Base-by-base conservation (phyloP, 345 rosid genomes). In the Gossypium mustelinum region DNA sequence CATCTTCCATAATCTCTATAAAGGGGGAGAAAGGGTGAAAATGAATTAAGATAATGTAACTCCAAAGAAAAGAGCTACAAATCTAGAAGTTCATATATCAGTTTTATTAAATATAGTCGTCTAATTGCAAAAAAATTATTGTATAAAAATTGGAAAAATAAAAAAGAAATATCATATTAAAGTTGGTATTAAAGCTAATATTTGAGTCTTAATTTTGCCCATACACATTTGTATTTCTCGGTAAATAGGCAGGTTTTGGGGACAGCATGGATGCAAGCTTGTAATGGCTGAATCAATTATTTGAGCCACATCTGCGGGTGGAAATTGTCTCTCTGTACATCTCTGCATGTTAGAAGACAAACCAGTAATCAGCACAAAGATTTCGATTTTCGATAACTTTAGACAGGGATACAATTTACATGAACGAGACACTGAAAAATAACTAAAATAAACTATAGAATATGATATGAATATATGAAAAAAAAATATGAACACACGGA, bases 161-260 rank as follows among this genome's bases (percentile, higher is more conserved):
- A 52, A 2, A 52, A 47, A 25, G 27, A 16, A n/a, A 16, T 16
- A 50, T 59, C 76, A 47, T 20, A 79, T 78, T 79, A 78, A 88
- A 25, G 91, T 86, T 9, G 98, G 99, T 75, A 96, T 87, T 3
- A 93, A 85, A 56, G 98, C 91, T 78, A 96, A 78, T 78, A 96
- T 92, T 81, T 93, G 99, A 24, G 91, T 93, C 88, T 93, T 93
- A 81, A 96, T 89, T 78, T 87, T 88, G 74, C 99, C 98, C 98
- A 96, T 92, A 74, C 95, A 90, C 81, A 78, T 88, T 80, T 93
- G 92, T 81, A 96, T 90, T 78, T 96, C 99, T 66, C 89, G 82
- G 79, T 88, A 93, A 66, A 96, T 81, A 0, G 98, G 89, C 80
- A 86, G 82, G 82, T 92, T 96, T 85, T 93, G 91, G 2, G 93